These are phyloP conservation scores for Dipteronia dyeriana DNA, from an alignment of 345 rosid genomes.

Conservation along the genomic window DNA sequence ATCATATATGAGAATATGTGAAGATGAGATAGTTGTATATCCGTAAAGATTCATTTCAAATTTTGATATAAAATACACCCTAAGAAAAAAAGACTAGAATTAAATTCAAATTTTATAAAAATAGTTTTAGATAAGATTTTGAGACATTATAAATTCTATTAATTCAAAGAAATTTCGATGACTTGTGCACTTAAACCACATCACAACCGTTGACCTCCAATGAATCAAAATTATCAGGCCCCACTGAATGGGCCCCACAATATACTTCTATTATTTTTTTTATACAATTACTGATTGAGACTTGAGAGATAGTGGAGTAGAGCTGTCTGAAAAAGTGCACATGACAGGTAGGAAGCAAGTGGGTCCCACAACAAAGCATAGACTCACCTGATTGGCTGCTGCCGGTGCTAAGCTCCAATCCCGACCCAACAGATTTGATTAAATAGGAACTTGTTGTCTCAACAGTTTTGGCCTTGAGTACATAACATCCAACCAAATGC, in stretches of 20 bases:
- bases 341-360: neutral
- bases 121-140: no score
- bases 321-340: neutral
- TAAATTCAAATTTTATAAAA: no score
- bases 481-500: neutral
- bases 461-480: neutral
- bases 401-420: neutral
- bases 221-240: neutral
- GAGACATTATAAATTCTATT: no score
- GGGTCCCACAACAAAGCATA: neutral
- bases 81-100: no score
- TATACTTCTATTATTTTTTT: no score
- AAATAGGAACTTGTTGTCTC: neutral
- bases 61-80: no score
- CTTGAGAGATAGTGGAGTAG: constrained; percentile 7
- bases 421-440: neutral
- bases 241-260: neutral
- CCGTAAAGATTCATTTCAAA: no score
- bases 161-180: neutral
- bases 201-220: constrained; percentile 1
- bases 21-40: no score
- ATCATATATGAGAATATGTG: no score
- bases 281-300: no score
- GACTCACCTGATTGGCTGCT: neutral
- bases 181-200: neutral